Conservation (phyloP, 2,329 filamentous ascomycete species). For the Aspergillus calidoustus region DNA sequence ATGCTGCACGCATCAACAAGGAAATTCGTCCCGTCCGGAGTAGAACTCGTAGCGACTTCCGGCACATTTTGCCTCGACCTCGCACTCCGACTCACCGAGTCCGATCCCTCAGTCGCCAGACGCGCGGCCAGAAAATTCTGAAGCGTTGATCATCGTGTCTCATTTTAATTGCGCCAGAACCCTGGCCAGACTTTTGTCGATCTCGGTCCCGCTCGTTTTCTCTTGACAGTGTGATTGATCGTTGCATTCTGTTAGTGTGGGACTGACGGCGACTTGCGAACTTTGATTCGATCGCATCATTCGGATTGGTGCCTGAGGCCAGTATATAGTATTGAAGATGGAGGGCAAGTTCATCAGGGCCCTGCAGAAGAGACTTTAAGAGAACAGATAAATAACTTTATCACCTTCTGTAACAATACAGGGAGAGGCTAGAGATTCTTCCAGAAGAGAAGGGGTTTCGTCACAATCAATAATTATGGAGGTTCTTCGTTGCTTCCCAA, state of each 20-base stretch:
- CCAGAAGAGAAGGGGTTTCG: too few species aligned
- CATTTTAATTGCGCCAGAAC: slow-evolving; percentile 3
- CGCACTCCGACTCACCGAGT: not conserved
- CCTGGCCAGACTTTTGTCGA: not conserved
- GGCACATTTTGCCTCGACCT: not conserved
- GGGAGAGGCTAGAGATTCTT: too few species aligned
- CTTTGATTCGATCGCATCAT: not conserved
- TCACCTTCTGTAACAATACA: too few species aligned
- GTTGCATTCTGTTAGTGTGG: not conserved
- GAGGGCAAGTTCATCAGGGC: too few species aligned
- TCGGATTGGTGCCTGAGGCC: not conserved
- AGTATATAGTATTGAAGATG: not conserved
- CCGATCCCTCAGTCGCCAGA: not conserved
- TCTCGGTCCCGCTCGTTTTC: not conserved
- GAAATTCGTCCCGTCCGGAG: not conserved
- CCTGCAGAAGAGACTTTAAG: too few species aligned
- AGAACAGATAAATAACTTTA: too few species aligned
- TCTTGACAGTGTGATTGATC: not conserved
- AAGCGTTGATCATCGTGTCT: not conserved
- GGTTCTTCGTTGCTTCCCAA: too few species aligned
- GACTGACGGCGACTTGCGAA: not conserved
- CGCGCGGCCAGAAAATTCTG: slow-evolving; percentile 3
- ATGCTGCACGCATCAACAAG: not conserved
- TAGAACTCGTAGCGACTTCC: not conserved
- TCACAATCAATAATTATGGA: too few species aligned